Evolutionary conservation across 2,329 filamentous ascomycete species (phyloP).

Genomic region (Biscogniauxia sp.): DNA sequence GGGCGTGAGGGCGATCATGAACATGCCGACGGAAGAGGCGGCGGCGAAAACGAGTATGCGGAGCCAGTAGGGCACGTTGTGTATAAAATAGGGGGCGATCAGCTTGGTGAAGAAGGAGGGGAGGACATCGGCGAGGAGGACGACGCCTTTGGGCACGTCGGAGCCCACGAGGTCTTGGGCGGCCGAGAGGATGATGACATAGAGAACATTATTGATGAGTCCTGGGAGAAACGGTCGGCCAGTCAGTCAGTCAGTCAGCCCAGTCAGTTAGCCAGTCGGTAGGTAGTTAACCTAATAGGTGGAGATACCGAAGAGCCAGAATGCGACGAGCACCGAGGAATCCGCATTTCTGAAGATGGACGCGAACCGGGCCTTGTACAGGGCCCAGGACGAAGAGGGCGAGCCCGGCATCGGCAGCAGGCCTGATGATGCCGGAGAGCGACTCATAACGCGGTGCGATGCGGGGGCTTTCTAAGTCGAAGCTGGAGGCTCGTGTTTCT

Average conservation of each 20-base stretch:
- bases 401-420: conserved; percentile 57
- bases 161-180: conserved; percentile 93
- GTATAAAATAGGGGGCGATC: conserved; percentile 89
- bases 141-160: conserved; percentile 80
- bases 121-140: conserved; percentile 88
- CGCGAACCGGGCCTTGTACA: conserved; percentile 65
- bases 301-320: conserved; percentile 93
- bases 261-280: neutral
- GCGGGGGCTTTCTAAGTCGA: too few relatives aligned
- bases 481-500: too few relatives aligned
- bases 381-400: conserved; percentile 67
- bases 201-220: conserved; percentile 95
- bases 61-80: conserved; percentile 74
- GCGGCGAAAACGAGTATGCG: conserved; percentile 73
- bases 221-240: conserved; percentile 59
- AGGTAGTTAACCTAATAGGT: neutral
- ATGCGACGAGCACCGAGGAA: conserved; percentile 70
- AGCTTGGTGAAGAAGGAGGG: conserved; percentile 89
- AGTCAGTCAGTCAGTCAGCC: too few relatives aligned
- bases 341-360: conserved; percentile 66
- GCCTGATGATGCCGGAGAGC: conserved; percentile 26
- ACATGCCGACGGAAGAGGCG: conserved; percentile 81
- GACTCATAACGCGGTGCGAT: conserved; percentile 17
- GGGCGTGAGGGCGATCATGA: conserved; percentile 80
- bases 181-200: conserved; percentile 93